phyloP scores from a whole-genome alignment of 192 early-diverging fungal genomes.

The Coemansia sp. region DNA sequence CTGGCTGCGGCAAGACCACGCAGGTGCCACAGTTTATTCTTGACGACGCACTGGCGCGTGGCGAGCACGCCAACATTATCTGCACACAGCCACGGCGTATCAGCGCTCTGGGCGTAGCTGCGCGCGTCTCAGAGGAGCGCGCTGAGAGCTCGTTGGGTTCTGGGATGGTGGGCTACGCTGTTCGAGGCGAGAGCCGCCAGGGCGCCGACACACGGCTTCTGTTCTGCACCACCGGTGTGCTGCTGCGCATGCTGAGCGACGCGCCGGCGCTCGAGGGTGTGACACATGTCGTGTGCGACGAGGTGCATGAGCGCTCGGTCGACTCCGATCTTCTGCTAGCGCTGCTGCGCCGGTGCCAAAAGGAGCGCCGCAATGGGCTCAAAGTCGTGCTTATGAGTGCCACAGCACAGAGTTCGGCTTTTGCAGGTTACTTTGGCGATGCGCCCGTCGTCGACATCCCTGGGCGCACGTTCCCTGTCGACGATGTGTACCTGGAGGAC shows the following conservation, averaged over 20 bases:
- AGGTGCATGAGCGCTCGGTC: slow-evolving; percentile 79
- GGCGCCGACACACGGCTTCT: slow-evolving; percentile 51
- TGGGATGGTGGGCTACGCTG: slow-evolving; percentile 54
- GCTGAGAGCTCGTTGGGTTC: slow-evolving; percentile 23
- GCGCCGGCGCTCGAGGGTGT: slow-evolving; percentile 11
- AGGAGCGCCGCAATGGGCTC: slow-evolving; percentile 51
- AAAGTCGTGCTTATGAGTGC: slow-evolving; percentile 90
- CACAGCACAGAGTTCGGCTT: slow-evolving; percentile 76
- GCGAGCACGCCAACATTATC: slow-evolving; percentile 58
- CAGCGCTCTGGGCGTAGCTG: slow-evolving; percentile 63
- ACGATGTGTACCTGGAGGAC: slow-evolving; percentile 57
- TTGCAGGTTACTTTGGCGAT: slow-evolving; percentile 71
- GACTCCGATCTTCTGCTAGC: slow-evolving; percentile 82
- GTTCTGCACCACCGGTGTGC: slow-evolving; percentile 67
- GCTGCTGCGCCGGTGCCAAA: slow-evolving; percentile 62
- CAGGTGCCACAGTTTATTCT: slow-evolving; percentile 88
- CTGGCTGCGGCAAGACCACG: slow-evolving; percentile 57
- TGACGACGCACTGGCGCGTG: slow-evolving; percentile 55
- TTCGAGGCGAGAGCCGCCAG: slow-evolving; percentile 64
- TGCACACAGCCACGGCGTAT: slow-evolving; percentile 92
- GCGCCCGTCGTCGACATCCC: slow-evolving; percentile 64
- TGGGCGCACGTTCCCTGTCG: slow-evolving; percentile 72
- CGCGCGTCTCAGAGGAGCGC: slow-evolving; percentile 60
- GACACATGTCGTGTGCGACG: slow-evolving; percentile 71
- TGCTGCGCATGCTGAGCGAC: slow-evolving; percentile 54